Evolutionary conservation across 2,329 filamentous ascomycete species (phyloP).

Genomic region (Rugonectria rugulosa): DNA sequence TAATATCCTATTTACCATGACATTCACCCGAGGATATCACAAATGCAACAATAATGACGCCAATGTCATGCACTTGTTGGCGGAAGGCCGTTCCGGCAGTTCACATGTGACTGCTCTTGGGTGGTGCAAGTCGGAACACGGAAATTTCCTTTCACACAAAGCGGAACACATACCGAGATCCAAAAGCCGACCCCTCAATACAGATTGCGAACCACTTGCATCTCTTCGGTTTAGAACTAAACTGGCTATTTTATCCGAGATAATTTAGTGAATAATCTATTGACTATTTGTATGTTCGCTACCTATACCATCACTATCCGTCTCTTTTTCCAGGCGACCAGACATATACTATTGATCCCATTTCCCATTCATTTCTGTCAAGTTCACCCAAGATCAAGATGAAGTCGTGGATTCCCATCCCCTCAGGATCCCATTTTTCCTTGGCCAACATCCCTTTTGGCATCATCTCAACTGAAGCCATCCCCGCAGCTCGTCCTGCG

Average conservation of each 20-base stretch:
- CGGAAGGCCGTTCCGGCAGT: slow-evolving; percentile 17
- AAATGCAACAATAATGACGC: too few relatives aligned
- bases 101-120: too few relatives aligned
- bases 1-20: slow-evolving; percentile 9
- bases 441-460: slow-evolving; percentile 84
- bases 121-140: slow-evolving; percentile 23
- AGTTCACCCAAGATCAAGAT: slow-evolving; percentile 6
- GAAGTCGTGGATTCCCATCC: slow-evolving; percentile 37
- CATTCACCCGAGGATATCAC: neutral
- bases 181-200: slow-evolving; percentile 12
- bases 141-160: slow-evolving; percentile 10
- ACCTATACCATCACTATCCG: too few relatives aligned
- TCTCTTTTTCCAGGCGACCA: too few relatives aligned
- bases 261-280: neutral
- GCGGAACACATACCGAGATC: slow-evolving; percentile 11
- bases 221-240: neutral
- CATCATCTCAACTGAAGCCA: slow-evolving; percentile 71
- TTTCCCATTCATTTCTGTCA: too few relatives aligned
- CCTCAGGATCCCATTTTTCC: slow-evolving; percentile 47
- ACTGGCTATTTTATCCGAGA: neutral
- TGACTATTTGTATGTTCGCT: too few relatives aligned
- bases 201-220: neutral
- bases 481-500: slow-evolving; percentile 66
- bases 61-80: too few relatives aligned
- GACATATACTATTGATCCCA: too few relatives aligned